These are phyloP conservation scores for Cryptococcus sp. DNA, from an alignment of 1,284 basidiomycete genomes.

Conservation along the genomic window DNA sequence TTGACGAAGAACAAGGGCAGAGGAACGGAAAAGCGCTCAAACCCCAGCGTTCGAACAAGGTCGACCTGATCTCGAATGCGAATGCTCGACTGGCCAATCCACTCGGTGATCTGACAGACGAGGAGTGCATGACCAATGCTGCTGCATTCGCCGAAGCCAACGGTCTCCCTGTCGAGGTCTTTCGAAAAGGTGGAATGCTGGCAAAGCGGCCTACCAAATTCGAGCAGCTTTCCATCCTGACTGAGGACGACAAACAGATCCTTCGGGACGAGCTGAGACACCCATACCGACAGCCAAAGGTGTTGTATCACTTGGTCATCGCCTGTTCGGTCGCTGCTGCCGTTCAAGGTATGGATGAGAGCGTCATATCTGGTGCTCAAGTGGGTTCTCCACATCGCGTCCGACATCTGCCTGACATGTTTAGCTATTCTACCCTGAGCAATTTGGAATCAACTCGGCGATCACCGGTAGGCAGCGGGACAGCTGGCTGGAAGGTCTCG, in stretches of 20 bases:
- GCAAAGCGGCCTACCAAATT: too few relatives aligned
- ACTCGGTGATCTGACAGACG: constrained; percentile 26
- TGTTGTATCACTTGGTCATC: too few relatives aligned
- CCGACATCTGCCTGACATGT: too few relatives aligned
- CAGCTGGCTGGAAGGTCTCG: constrained; percentile 56
- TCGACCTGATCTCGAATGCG: constrained; percentile 20
- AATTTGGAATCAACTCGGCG: constrained; percentile 56
- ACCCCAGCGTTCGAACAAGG: constrained; percentile 14
- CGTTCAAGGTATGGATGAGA: too few relatives aligned
- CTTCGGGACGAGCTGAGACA: too few relatives aligned
- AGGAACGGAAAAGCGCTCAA: neutral
- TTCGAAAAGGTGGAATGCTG: too few relatives aligned
- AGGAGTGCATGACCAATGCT: constrained; percentile 56
- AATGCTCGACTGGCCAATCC: constrained; percentile 29
- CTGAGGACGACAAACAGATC: too few relatives aligned
- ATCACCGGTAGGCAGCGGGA: constrained; percentile 39
- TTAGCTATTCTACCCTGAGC: constrained; percentile 56
- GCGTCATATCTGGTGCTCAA: too few relatives aligned
- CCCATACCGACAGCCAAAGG: too few relatives aligned
- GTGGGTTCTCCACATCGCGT: too few relatives aligned
- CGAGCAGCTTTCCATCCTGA: too few relatives aligned
- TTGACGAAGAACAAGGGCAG: constrained; percentile 6
- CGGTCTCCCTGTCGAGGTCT: constrained; percentile 39
- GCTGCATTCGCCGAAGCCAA: constrained; percentile 57
- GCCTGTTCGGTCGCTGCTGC: too few relatives aligned